Evolutionary conservation across 2,329 filamentous ascomycete species (phyloP).

Genomic region (Pestalotiopsis sp.): DNA sequence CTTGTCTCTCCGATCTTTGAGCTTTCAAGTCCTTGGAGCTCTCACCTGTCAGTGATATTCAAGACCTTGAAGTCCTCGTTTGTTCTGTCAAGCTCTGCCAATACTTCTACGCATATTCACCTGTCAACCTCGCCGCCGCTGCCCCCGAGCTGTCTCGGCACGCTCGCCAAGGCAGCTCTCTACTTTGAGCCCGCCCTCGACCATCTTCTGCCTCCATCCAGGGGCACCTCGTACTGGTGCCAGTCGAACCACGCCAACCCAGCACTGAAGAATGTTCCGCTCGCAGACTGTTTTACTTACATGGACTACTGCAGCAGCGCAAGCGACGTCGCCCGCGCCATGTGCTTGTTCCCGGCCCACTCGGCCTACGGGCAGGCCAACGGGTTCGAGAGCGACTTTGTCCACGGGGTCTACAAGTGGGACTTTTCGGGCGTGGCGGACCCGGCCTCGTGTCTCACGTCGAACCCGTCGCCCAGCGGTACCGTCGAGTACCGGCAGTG

Average conservation of each 20-base stretch:
- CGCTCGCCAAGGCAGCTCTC: conserved; percentile 32
- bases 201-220: conserved; percentile 24
- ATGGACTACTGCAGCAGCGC: conserved; percentile 21
- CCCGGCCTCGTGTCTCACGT: conserved; percentile 12
- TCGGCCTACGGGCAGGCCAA: conserved; percentile 31
- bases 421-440: conserved; percentile 31
- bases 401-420: conserved; percentile 41
- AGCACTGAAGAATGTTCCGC: conserved; percentile 18
- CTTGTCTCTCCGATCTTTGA: conserved; percentile 37
- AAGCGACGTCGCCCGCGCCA: conserved; percentile 24
- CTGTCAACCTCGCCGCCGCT: conserved; percentile 27
- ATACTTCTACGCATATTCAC: conserved; percentile 40
- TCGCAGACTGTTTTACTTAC: conserved; percentile 24
- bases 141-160: conserved; percentile 22
- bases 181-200: conserved; percentile 37
- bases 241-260: conserved; percentile 33
- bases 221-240: conserved; percentile 33
- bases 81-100: conserved; percentile 21
- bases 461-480: conserved; percentile 18
- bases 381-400: conserved; percentile 32
- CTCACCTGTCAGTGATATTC: conserved; percentile 33
- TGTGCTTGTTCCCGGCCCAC: conserved; percentile 32
- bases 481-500: conserved; percentile 39
- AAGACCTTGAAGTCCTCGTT: conserved; percentile 25
- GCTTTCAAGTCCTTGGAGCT: conserved; percentile 25